Evolutionary conservation across 352 stramenopile genomes (phyloP).

Genomic region (Elongisporangium prolatum): DNA sequence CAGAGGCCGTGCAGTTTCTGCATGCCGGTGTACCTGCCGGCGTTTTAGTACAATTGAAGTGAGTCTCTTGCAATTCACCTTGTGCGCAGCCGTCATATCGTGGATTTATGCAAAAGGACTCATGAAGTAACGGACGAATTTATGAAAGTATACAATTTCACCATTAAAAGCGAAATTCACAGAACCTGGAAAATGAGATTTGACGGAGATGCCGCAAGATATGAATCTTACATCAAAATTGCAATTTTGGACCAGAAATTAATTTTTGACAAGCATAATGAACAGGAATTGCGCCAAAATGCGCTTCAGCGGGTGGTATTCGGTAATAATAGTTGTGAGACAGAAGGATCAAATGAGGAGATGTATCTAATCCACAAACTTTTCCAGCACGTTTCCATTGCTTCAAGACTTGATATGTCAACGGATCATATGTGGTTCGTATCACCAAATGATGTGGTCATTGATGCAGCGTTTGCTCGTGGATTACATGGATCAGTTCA

Average conservation of each 20-base stretch:
- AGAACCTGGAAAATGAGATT: neutral
- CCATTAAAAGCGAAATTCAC: too few species aligned
- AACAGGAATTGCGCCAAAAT: neutral
- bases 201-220: neutral
- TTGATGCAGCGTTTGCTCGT: neutral
- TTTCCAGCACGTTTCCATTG: neutral
- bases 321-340: conserved; percentile 6
- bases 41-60: too few species aligned
- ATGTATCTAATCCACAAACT: conserved; percentile 1
- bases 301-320: conserved; percentile 10
- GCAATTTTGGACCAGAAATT: neutral
- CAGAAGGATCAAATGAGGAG: conserved; percentile 5
- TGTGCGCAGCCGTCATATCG: neutral
- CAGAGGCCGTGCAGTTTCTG: neutral
- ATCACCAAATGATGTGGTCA: conserved; percentile 11
- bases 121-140: neutral
- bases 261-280: conserved; percentile 4
- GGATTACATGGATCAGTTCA: neutral
- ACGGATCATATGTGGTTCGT: conserved; percentile 14
- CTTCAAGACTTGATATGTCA: conserved; percentile 4
- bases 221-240: neutral
- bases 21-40: neutral
- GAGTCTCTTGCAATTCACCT: neutral
- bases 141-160: too few species aligned
- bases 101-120: neutral